Base-by-base conservation (phyloP, 2,329 filamentous ascomycete species). In the Arachnomyces sp. region DNA sequence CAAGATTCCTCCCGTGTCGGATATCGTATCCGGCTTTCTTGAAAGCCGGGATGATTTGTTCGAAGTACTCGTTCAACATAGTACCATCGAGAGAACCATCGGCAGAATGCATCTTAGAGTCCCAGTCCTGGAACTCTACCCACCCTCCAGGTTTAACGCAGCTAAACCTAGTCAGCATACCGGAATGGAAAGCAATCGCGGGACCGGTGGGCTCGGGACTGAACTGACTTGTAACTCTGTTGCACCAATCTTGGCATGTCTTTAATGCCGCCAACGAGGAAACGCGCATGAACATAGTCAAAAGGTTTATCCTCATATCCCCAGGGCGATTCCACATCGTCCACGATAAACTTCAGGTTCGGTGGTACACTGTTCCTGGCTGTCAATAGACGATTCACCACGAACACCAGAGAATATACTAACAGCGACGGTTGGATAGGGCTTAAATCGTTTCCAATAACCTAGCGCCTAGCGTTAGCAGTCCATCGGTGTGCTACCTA, bases 101-200 rank as follows among this genome's bases (percentile, higher is more conserved):
- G 1, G 58, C 48, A 1, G 57, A 55, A 30, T 49, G 54, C 36
- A 48, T 34, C 7, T 39, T 39, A 6, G 46, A 36, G 36, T 66
- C 63, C 39, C 59, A 48, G 17, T 69, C 58, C 17, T 57, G 50
- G 29, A 53, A 54, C 34, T 72, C 68, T 13, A 70, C 52, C 50
- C 56, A 67, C 17, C 66, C 68, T 15, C 66, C 68, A 0, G 67
- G 66, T 15, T 53, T 55, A 12, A 55, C 42, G 33, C 42, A 45
- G 3, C 43, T 45, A 25, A 25, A 25, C 20, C 20, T 9, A 5
- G 20, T 25, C 20, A 25, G 20, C 20, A 25, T 25, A 25, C 20
- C n/a, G n/a, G n/a, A n/a, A n/a, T n/a, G n/a, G n/a, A n/a, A n/a
- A n/a, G n/a, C n/a, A n/a, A n/a, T n/a, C n/a, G n/a, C n/a, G n/a